These are phyloP conservation scores for Russula compacta DNA, from an alignment of 768 basidiomycete species.

Conservation along the genomic window DNA sequence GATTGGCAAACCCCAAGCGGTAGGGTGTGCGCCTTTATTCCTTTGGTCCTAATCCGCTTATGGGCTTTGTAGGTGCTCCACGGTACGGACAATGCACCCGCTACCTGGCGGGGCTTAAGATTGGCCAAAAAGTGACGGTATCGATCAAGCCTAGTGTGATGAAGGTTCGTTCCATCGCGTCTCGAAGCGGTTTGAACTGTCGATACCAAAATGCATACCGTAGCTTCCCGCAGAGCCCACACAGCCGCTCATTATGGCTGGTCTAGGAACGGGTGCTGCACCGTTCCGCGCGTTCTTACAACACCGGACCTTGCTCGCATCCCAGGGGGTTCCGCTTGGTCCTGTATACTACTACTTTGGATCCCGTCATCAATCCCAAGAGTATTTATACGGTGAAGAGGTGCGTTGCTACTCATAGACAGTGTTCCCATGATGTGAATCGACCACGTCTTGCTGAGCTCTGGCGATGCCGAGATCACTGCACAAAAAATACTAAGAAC, in stretches of 20 bases:
- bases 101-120: conserved; percentile 75
- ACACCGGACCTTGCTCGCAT: conserved; percentile 75
- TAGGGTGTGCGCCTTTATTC: conserved; percentile 32
- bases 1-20: conserved; percentile 86
- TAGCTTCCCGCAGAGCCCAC: conserved; percentile 75
- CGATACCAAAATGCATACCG: background rate
- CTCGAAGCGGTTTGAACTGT: background rate
- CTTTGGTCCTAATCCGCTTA: background rate
- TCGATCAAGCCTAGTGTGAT: conserved; percentile 99
- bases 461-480: conserved; percentile 18
- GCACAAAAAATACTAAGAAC: conserved; percentile 17
- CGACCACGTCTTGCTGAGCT: conserved; percentile 3
- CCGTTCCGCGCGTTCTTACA: conserved; percentile 99
- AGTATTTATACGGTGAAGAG: conserved; percentile 95
- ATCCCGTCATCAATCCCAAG: conserved; percentile 88
- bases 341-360: conserved; percentile 99
- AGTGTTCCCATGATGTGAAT: conserved; percentile 14
- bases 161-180: conserved; percentile 53
- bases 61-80: conserved; percentile 43
- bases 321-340: conserved; percentile 73
- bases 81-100: conserved; percentile 94
- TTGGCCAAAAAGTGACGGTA: conserved; percentile 91
- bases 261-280: conserved; percentile 95
- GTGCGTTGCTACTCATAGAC: conserved; percentile 2
- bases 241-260: conserved; percentile 97